These are phyloP conservation scores for Salix koriyanagi DNA, from an alignment of 345 rosid genomes.

Conservation along the genomic window DNA sequence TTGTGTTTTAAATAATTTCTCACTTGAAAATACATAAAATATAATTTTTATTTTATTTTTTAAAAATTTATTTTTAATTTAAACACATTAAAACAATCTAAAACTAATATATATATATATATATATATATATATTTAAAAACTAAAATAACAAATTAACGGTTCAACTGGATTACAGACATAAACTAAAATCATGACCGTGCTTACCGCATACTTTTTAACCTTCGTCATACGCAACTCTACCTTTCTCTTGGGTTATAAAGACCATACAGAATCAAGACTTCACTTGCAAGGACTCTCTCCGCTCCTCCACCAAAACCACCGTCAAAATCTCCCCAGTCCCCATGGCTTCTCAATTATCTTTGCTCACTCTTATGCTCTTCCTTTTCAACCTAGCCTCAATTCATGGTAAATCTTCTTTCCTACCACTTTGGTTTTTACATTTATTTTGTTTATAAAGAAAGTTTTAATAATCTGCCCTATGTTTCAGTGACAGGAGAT, in stretches of 20 bases:
- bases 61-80: too few species aligned
- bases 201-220: neutral
- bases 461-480: neutral
- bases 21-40: too few species aligned
- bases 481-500: slow-evolving; percentile 28
- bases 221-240: neutral
- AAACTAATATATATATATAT: too few species aligned
- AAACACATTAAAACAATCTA: too few species aligned
- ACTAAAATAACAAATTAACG: too few species aligned
- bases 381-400: neutral
- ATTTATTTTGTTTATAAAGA: neutral
- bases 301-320: neutral
- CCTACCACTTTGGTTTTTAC: too few species aligned
- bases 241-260: neutral
- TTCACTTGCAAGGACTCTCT: neutral
- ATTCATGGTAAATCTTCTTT: neutral
- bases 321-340: neutral
- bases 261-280: neutral
- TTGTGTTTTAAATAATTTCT: too few species aligned
- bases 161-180: too few species aligned
- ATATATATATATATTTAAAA: too few species aligned
- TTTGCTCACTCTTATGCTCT: neutral
- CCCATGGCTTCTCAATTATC: neutral
- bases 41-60: too few species aligned
- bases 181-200: neutral